phyloP scores from a whole-genome alignment of 495 filamentous ascomycete genomes.

The Clohesyomyces aquaticus region DNA sequence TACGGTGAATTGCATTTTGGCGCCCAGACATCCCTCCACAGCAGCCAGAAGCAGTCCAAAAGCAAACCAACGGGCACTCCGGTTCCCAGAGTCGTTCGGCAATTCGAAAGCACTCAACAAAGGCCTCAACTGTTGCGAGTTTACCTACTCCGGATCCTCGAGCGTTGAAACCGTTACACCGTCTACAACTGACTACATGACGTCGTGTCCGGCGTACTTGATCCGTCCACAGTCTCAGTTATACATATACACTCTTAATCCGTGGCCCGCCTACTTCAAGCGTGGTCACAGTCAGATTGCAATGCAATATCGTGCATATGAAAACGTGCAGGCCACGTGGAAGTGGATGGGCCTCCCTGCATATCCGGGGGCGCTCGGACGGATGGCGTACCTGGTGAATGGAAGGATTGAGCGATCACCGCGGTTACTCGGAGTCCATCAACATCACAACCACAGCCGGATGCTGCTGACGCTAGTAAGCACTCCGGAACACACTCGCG shows the following conservation, averaged over 20 bases:
- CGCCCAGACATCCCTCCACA: background rate
- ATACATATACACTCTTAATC: background rate
- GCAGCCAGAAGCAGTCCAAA: background rate
- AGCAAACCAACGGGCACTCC: background rate
- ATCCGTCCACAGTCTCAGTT: background rate
- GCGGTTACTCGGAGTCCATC: too few species aligned
- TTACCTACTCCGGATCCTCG: background rate
- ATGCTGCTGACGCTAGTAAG: too few species aligned
- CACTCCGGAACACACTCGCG: too few species aligned
- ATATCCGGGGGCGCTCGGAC: background rate
- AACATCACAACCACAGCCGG: too few species aligned
- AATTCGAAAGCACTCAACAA: background rate
- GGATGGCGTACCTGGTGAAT: background rate
- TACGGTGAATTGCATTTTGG: background rate
- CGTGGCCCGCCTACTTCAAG: background rate
- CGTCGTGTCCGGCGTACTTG: background rate
- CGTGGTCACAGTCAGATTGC: background rate
- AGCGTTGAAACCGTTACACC: background rate
- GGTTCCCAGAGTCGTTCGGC: background rate
- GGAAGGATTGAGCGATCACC: background rate
- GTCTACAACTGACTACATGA: background rate
- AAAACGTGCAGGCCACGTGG: background rate
- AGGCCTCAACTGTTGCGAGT: background rate
- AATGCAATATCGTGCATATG: background rate
- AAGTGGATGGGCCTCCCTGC: constrained; percentile 3